phyloP scores from a whole-genome alignment of 345 rosid genomes.

The Xanthoceras sorbifolium region DNA sequence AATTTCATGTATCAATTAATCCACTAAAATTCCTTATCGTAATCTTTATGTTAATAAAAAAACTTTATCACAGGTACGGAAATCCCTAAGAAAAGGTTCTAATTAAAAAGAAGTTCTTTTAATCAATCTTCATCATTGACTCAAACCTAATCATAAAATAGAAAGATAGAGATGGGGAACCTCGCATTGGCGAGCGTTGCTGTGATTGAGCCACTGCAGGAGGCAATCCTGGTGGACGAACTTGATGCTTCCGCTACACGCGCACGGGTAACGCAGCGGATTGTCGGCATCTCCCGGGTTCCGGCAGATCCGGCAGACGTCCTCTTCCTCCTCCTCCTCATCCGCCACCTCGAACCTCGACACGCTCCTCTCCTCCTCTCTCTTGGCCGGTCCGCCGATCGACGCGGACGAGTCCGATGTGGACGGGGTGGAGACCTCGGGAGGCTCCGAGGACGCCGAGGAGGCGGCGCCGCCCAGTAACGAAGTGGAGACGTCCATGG shows the following conservation, averaged over 20 bases:
- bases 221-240: slow-evolving; percentile 98
- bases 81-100: neutral
- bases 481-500: slow-evolving; percentile 34
- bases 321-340: slow-evolving; percentile 87
- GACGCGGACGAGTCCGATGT: slow-evolving; percentile 21
- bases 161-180: slow-evolving; percentile 32
- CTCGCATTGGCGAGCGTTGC: slow-evolving; percentile 99
- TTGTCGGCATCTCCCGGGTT: slow-evolving; percentile 92
- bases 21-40: neutral
- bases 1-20: neutral
- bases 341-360: slow-evolving; percentile 39
- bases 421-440: slow-evolving; percentile 11
- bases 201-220: slow-evolving; percentile 98
- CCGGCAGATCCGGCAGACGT: slow-evolving; percentile 98
- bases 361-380: slow-evolving; percentile 4
- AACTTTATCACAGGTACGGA: neutral
- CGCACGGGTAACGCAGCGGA: slow-evolving; percentile 94
- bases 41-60: neutral
- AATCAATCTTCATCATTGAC: neutral
- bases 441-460: slow-evolving; percentile 22
- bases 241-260: slow-evolving; percentile 98
- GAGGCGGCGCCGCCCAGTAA: slow-evolving; percentile 29
- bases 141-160: no score
- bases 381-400: slow-evolving; percentile 20
- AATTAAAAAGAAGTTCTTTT: neutral